Evolutionary conservation across 2,329 filamentous ascomycete genomes (phyloP).

Genomic region (Cryphonectria japonica): DNA sequence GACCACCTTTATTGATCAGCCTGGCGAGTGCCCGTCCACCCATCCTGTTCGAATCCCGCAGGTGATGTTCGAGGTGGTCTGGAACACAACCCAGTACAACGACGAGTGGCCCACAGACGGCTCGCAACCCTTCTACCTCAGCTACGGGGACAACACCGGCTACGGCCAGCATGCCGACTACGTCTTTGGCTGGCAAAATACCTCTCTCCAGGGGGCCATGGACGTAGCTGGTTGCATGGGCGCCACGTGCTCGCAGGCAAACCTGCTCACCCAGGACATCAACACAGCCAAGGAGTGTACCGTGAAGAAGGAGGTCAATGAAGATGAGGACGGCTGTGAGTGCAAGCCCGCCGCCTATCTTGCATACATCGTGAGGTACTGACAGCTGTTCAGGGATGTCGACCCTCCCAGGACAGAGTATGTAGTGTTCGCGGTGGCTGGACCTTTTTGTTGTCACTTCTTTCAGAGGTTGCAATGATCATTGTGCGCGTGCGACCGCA

Average conservation of each 20-base stretch:
- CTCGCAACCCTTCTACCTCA: slow-evolving; percentile 38
- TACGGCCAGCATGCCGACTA: slow-evolving; percentile 46
- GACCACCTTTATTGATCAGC: slow-evolving; percentile 3
- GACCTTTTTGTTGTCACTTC: background rate
- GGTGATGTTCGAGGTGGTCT: slow-evolving; percentile 41
- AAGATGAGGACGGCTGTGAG: slow-evolving; percentile 8
- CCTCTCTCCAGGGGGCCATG: slow-evolving; percentile 39
- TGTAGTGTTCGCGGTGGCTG: background rate
- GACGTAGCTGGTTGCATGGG: slow-evolving; percentile 13
- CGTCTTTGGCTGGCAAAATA: slow-evolving; percentile 43
- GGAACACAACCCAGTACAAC: slow-evolving; percentile 40
- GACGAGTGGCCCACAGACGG: slow-evolving; percentile 41
- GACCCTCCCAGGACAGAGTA: background rate
- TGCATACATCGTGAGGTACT: background rate
- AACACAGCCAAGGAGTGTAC: background rate
- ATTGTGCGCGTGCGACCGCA: background rate
- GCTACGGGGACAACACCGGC: slow-evolving; percentile 37
- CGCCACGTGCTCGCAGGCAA: slow-evolving; percentile 5
- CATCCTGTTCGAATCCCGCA: slow-evolving; percentile 42
- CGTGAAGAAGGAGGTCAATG: slow-evolving; percentile 3
- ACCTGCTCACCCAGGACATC: slow-evolving; percentile 11
- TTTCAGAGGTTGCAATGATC: background rate
- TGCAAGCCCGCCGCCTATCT: background rate
- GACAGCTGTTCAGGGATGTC: slow-evolving; percentile 2
- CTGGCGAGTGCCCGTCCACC: background rate